These are phyloP conservation scores for Mycosphaerella arachidis DNA, from an alignment of 2,329 filamentous ascomycete genomes.

Conservation along the genomic window DNA sequence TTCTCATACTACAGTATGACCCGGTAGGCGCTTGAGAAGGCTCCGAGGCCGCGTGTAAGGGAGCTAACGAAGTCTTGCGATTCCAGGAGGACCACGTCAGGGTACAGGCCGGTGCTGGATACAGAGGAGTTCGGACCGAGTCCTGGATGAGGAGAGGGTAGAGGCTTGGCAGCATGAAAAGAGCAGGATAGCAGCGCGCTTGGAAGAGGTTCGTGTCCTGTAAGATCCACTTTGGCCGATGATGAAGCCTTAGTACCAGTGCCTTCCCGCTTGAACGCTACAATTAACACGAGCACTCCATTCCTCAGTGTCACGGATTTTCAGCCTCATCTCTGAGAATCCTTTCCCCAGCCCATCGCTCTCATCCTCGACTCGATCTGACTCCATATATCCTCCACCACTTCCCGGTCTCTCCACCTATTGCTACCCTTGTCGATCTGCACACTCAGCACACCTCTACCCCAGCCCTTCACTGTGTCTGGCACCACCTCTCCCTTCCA, in stretches of 20 bases:
- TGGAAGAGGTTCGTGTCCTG: not conserved
- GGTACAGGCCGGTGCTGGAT: too few species aligned
- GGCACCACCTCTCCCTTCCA: conserved; percentile 83
- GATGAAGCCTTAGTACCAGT: conserved; percentile 2
- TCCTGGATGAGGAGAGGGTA: too few species aligned
- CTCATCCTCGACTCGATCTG: conserved; percentile 84
- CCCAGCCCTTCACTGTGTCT: conserved; percentile 75
- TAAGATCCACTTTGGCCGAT: not conserved
- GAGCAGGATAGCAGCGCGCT: not conserved
- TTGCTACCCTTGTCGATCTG: conserved; percentile 67
- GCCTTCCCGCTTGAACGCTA: conserved; percentile 21
- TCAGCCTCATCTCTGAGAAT: conserved; percentile 41
- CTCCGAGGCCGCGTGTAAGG: too few species aligned
- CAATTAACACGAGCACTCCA: not conserved
- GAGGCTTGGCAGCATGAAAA: too few species aligned
- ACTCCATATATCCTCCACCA: conserved; percentile 90
- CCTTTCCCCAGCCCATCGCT: conserved; percentile 73
- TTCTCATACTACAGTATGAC: too few species aligned
- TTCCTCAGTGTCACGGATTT: not conserved
- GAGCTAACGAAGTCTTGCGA: too few species aligned
- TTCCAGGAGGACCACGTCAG: too few species aligned
- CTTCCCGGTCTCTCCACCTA: conserved; percentile 82
- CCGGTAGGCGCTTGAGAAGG: too few species aligned
- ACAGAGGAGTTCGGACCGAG: too few species aligned
- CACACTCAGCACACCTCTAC: conserved; percentile 72